Conservation (phyloP, 2,329 filamentous ascomycete genomes). For the Fusarium euwallaceae region DNA sequence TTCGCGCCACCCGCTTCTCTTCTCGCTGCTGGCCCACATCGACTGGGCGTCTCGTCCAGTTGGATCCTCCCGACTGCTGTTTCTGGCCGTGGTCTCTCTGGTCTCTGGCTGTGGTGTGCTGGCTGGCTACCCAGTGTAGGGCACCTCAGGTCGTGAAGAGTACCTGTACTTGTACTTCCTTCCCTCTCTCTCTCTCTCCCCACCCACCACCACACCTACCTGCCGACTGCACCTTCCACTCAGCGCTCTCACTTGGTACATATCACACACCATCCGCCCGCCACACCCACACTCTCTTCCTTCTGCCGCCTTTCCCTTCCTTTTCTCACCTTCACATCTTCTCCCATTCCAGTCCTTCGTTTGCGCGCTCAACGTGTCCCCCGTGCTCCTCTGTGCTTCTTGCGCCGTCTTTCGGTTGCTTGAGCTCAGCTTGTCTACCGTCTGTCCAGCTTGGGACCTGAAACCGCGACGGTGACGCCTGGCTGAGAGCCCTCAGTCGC, state of each 20-base stretch:
- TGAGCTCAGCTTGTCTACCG: constrained; percentile 33
- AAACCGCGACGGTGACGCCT: constrained; percentile 37
- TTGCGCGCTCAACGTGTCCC: constrained; percentile 45
- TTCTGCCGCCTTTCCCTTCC: constrained; percentile 42
- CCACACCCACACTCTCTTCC: constrained; percentile 37
- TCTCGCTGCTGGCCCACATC: constrained; percentile 43
- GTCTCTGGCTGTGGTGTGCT: constrained; percentile 1
- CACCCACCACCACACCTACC: not conserved
- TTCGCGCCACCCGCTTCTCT: constrained; percentile 50
- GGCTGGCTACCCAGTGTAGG: constrained; percentile 12
- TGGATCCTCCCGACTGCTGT: constrained; percentile 9
- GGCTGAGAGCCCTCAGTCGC: constrained; percentile 22
- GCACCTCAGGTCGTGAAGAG: constrained; percentile 13
- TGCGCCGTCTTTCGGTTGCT: constrained; percentile 38
- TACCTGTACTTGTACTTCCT: not conserved
- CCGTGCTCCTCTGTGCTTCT: constrained; percentile 33
- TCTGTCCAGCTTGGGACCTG: constrained; percentile 24
- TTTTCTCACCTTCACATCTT: constrained; percentile 48
- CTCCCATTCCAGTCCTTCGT: constrained; percentile 53
- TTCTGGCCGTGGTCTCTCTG: constrained; percentile 17
- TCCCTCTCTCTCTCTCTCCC: not conserved
- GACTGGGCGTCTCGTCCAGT: constrained; percentile 33
- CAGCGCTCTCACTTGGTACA: constrained; percentile 26
- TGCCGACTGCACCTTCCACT: constrained; percentile 1
- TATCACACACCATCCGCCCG: constrained; percentile 45